Conservation (phyloP, 176 grass and related monocot genomes). For the Aegilops tauschii region DNA sequence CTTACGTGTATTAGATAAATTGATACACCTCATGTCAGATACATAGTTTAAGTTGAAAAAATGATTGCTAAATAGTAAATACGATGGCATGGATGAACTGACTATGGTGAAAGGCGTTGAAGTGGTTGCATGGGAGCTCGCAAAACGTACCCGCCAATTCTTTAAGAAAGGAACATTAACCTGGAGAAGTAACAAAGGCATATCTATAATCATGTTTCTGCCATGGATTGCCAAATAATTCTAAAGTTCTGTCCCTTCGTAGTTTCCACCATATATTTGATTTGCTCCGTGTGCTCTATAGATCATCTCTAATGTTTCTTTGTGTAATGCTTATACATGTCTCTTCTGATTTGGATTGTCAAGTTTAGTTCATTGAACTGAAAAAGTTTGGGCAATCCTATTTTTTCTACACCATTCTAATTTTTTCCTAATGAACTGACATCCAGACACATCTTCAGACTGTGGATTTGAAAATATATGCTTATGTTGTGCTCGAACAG, state of each 20-base stretch:
- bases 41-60: background rate
- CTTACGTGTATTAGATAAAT: background rate
- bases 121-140: background rate
- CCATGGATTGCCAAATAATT: constrained; percentile 5
- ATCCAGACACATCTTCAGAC: background rate
- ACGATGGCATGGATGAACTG: background rate
- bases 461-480: constrained; percentile 18
- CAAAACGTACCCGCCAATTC: background rate
- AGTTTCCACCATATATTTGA: background rate
- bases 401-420: background rate
- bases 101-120: background rate
- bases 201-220: background rate
- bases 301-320: background rate
- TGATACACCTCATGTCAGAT: background rate
- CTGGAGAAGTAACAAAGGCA: background rate
- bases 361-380: constrained; percentile 66
- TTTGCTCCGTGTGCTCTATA: background rate
- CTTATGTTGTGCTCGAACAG: constrained; percentile 31
- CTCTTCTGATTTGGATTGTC: constrained; percentile 59
- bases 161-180: background rate
- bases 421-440: constrained; percentile 1
- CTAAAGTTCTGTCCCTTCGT: background rate
- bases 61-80: constrained; percentile 9
- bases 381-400: constrained; percentile 52
- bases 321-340: constrained; percentile 42